phyloP scores from a whole-genome alignment of 768 basidiomycete species.

The Gloeophyllum trabeum region DNA sequence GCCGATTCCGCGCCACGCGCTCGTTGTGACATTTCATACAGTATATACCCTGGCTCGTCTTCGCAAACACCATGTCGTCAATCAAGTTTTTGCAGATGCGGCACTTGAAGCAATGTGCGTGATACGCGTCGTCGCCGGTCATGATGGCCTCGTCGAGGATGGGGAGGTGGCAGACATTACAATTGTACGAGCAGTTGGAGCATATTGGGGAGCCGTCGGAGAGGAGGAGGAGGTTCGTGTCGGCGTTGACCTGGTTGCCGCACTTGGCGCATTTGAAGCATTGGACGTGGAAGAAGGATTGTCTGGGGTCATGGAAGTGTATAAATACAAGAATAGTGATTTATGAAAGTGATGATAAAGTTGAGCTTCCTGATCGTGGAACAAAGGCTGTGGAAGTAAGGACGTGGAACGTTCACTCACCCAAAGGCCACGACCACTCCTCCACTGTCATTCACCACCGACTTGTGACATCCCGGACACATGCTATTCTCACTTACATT shows the following conservation, averaged over 20 bases:
- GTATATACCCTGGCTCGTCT: conserved; percentile 96
- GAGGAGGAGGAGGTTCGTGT: conserved; percentile 92
- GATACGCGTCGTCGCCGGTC: conserved; percentile 98
- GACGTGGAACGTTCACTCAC: no score
- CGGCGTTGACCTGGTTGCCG: conserved; percentile 82
- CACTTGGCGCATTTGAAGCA: conserved; percentile 99
- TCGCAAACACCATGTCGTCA: conserved; percentile 97
- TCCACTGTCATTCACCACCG: conserved; percentile 71
- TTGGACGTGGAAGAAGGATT: conserved; percentile 90
- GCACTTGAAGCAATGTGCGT: conserved; percentile 98
- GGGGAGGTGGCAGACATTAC: conserved; percentile 87
- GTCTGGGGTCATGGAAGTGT: conserved; percentile 28
- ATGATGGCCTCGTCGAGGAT: conserved; percentile 99
- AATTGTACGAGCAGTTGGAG: conserved; percentile 87
- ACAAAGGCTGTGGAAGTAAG: neutral
- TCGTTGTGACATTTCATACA: conserved; percentile 99
- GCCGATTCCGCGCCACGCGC: conserved; percentile 85
- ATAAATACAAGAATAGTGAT: neutral
- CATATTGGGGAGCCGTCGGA: conserved; percentile 98
- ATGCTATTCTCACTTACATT: conserved; percentile 37
- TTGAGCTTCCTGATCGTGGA: neutral
- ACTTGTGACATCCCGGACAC: conserved; percentile 76
- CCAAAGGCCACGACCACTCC: conserved; percentile 94
- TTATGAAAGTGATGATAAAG: neutral
- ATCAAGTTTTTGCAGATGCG: conserved; percentile 90